phyloP scores from a whole-genome alignment of 305 asterid species.

The Euphrasia arctica region DNA sequence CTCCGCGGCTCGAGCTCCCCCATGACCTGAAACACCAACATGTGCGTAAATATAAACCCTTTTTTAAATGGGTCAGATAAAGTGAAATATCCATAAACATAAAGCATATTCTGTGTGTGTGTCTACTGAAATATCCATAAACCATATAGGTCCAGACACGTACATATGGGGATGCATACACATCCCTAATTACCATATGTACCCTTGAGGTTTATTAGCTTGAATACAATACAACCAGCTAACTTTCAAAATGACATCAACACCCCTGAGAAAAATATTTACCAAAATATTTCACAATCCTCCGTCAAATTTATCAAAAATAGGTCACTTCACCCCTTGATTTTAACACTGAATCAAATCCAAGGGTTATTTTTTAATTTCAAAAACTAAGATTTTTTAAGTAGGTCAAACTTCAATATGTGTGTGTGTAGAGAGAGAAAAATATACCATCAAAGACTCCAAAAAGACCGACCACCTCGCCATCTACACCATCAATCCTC shows the following conservation, averaged over 20 bases:
- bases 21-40: conserved; percentile 52
- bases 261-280: background rate
- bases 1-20: conserved; percentile 91
- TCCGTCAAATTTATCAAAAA: background rate
- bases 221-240: background rate
- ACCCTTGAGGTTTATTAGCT: background rate
- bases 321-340: too few relatives aligned
- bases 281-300: background rate
- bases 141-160: background rate
- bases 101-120: too few relatives aligned
- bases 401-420: background rate
- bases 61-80: too few relatives aligned
- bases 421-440: too few relatives aligned
- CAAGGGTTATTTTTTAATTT: too few relatives aligned
- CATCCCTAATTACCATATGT: background rate
- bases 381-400: too few relatives aligned
- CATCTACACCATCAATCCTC: conserved; percentile 96
- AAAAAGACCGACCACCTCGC: conserved; percentile 91
- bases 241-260: background rate
- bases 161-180: background rate
- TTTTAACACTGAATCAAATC: too few relatives aligned
- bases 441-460: conserved; percentile 83
- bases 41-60: background rate
- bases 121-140: too few relatives aligned
- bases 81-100: too few relatives aligned